Conservation (phyloP, 139 green algal species). For the Tetraselmis striata region DNA sequence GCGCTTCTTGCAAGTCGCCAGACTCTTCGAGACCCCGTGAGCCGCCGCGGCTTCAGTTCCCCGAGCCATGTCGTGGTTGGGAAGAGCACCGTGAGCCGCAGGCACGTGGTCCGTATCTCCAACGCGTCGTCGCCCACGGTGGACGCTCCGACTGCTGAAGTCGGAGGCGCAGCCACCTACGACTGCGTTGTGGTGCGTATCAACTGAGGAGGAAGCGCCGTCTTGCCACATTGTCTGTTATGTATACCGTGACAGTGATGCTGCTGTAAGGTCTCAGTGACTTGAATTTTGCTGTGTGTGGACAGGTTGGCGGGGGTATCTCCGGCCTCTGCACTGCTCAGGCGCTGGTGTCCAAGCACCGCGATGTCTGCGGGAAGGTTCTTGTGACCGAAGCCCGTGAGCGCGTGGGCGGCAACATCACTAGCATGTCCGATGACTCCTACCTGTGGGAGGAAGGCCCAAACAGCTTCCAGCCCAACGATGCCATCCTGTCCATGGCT, state of each 20-base stretch:
- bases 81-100: no score
- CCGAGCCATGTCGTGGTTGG: no score
- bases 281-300: no score
- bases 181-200: neutral
- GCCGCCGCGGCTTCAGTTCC: no score
- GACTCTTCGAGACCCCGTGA: no score
- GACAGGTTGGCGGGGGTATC: conserved; percentile 37
- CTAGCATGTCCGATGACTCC: conserved; percentile 58
- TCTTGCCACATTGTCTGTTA: no score
- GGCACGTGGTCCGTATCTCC: neutral
- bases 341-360: conserved; percentile 19
- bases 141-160: neutral
- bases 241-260: no score
- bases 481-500: conserved; percentile 86
- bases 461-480: conserved; percentile 96
- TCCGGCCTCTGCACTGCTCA: conserved; percentile 40
- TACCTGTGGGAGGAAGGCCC: conserved; percentile 98
- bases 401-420: conserved; percentile 97
- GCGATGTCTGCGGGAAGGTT: conserved; percentile 38
- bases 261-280: no score
- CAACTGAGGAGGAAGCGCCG: no score
- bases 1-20: no score
- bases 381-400: conserved; percentile 92
- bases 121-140: neutral
- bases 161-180: neutral